Base-by-base conservation (phyloP, 1,139 yeast genomes). In the Debaryomyces sp. region DNA sequence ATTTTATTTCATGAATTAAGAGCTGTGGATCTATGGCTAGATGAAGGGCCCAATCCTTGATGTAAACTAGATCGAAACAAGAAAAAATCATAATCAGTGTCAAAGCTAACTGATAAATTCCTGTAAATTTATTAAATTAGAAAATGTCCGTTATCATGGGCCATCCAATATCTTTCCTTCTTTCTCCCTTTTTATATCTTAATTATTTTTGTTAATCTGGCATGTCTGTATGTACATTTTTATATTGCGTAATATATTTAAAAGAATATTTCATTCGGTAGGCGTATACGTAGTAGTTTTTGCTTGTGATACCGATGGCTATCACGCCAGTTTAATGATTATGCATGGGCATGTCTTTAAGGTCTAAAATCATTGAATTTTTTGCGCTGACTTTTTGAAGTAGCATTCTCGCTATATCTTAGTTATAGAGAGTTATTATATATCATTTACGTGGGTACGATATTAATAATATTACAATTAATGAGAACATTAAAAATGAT, bases 171-270 rank as follows among this genome's bases (percentile, higher is more conserved):
- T 22, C 43, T 41, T 41, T 41, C 43, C 23, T 41, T 41, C 43
- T 30, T 39, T 41, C 36, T 30, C 30, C 36, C 27, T 41, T 30
- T 41, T 41, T 30, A 18, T 30, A 41, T 22, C 43, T 27, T 26
- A 38, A 17, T 27, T 37, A 37, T 37, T 37, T 37, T 24, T 39
- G 42, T 39, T 29, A 30, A 30, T 41, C 27, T 30, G 43, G 43
- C 43, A 41, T 41, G 43, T 41, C 23, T 41, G 33, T 39, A 39
- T 41, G 43, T 41, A 41, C 36, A 30, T 30, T 41, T 23, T 37
- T 41, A 29, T 41, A 41, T 41, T 18, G 36, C 36, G 27, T 30
- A 41, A 41, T 41, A 21, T 30, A 41, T 41, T 30, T 41, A 30
- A 41, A 30, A 21, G 27, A 37, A 30, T 39, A 26, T 21, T 30